Conservation (phyloP, 805 yeast species). For the Peterozyma toletana region DNA sequence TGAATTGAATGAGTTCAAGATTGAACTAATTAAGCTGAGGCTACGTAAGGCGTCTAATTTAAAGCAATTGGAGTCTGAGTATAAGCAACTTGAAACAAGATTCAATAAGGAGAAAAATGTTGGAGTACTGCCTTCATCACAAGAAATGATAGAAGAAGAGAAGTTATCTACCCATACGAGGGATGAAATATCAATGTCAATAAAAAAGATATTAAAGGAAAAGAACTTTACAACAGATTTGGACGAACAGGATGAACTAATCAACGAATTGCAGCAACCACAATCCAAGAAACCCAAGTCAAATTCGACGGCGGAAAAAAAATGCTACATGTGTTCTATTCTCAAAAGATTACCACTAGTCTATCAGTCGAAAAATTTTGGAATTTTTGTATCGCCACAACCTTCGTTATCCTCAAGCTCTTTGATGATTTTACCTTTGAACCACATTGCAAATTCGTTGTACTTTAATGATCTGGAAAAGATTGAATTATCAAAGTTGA, state of each 20-base stretch:
- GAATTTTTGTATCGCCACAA: conserved; percentile 29
- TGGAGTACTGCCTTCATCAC: neutral
- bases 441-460: conserved; percentile 31
- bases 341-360: conserved; percentile 20
- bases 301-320: neutral
- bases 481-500: conserved; percentile 33
- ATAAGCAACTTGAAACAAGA: conserved; percentile 10
- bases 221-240: conserved; percentile 27
- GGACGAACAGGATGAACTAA: conserved; percentile 37
- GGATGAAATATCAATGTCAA: conserved; percentile 16
- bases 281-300: neutral
- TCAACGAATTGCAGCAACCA: conserved; percentile 6
- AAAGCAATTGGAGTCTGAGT: conserved; percentile 18
- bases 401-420: conserved; percentile 29
- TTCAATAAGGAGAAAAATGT: neutral
- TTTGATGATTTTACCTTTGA: conserved; percentile 32
- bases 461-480: conserved; percentile 34
- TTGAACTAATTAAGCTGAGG: conserved; percentile 25
- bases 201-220: conserved; percentile 28
- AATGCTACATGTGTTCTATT: neutral
- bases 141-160: conserved; percentile 27
- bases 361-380: conserved; percentile 24
- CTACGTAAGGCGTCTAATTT: conserved; percentile 17
- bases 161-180: conserved; percentile 12
- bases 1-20: conserved; percentile 22